These are phyloP conservation scores for Cryptosporidium sp. DNA, from an alignment of 169 alveolate species.

Conservation along the genomic window DNA sequence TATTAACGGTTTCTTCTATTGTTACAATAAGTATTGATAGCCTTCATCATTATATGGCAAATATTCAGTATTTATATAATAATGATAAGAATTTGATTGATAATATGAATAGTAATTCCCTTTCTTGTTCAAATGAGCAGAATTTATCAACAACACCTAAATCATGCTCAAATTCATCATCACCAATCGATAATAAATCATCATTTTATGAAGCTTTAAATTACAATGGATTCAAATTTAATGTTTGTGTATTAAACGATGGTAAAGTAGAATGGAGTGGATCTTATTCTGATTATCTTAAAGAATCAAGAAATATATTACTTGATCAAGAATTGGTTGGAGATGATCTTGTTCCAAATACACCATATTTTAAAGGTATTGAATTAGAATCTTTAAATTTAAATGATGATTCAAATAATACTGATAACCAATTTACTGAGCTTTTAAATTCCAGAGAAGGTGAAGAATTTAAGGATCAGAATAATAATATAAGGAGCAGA, in stretches of 20 bases:
- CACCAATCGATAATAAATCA: neutral
- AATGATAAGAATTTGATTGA: neutral
- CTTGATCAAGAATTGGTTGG: neutral
- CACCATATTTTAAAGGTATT: constrained; percentile 1
- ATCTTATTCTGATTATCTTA: constrained; percentile 38
- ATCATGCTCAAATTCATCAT: neutral
- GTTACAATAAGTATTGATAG: constrained; percentile 55
- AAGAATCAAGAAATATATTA: neutral
- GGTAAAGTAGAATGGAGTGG: constrained; percentile 67
- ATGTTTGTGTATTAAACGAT: constrained; percentile 39
- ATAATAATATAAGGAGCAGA: neutral
- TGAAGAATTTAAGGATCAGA: neutral
- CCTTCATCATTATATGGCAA: constrained; percentile 63
- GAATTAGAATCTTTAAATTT: constrained; percentile 8
- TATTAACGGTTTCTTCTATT: constrained; percentile 30
- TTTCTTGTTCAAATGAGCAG: neutral
- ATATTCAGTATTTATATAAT: neutral
- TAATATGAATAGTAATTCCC: neutral
- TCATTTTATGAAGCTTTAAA: neutral
- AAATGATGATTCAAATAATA: constrained; percentile 36
- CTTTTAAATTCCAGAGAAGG: constrained; percentile 9
- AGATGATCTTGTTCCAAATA: constrained; percentile 1
- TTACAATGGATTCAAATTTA: constrained; percentile 23
- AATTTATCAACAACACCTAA: neutral
- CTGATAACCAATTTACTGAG: constrained; percentile 49